Evolutionary conservation across 805 yeast genomes (phyloP), one percentile per base, ranked within the genome.

Genomic region (Wilhelminamyces savonicus): DNA sequence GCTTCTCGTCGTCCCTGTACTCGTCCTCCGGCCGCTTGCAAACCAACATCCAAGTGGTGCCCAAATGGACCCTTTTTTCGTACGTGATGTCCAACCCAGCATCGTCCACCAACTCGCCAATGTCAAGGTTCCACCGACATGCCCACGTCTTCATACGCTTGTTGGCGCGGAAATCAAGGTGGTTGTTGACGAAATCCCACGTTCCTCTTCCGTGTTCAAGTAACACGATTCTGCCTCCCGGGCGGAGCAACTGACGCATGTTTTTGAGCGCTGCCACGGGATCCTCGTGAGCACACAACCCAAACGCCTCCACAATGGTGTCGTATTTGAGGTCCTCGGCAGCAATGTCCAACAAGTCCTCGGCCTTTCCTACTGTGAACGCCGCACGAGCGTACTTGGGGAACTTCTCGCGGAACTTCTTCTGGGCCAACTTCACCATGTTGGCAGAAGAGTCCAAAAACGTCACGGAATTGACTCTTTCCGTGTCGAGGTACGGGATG

Each of bases 111-210:
- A 92, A 66, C 44, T 82, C 94, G 15, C 88, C 94, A 41, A 92
- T 84, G 50, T 92, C 97, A 39, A 92, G 62, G 51, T 92, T 92
- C 97, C 97, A 92, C 49, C 97, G 68, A 56, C 98, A 92, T 1
- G 96, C 98, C 97, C 97, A 92, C 3, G 80, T 76, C 35, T 81
- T 74, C 60, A 88, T 74, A 56, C 96, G 79, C 43, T 76, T 74
- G 37, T 76, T 87, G 3, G 96, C 88, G 39, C 92, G 69, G 36
- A 75, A 74, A 54, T 92, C 97, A 53, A 92, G 64, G 32, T 82
- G 76, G 17, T 75, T 71, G 56, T 92, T 92, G 41, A 92, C 72
- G 30, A 79, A 74, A 30, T 76, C 80, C 62, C 78, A 86, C 0
- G 76, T 66, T 31, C 96, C 85, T 44, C 96, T 68, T 2, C 98